Evolutionary conservation across 805 yeast genomes (phyloP), one percentile per base, ranked within the genome.

Genomic region (Nakazawaea holstii): DNA sequence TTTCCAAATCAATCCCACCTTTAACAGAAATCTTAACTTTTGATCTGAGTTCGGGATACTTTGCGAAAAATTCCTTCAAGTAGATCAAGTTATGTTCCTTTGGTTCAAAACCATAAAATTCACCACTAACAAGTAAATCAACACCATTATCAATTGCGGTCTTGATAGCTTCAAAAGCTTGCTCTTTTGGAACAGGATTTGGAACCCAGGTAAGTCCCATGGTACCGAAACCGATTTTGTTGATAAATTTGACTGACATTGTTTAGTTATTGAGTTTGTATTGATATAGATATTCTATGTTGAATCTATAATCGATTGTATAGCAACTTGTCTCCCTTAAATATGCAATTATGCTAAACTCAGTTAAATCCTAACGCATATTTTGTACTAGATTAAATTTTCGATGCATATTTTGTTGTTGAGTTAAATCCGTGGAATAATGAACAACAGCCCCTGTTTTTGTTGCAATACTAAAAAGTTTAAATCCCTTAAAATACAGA

Each of bases 121-220:
- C 94, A 50, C 94, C 94, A 27, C 80, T 81, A 58, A 87, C 87
- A 62, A 86, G 67, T 49, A 84, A 73, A 9, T 64, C 65, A 64
- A 78, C 69, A 52, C 80, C 71, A 50, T 61, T 57, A 29, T 71
- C 68, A 29, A 79, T 60, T 27, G 84, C 82, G 30, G 69, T 66
- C 48, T 77, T 72, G 60, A 89, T 68, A 2, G 77, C 66, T 9
- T 66, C 76, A 50, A 80, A 69, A 2, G 86, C 80, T 45, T 71
- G 68, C 14, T 74, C 79, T 45, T 72, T 62, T 8, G 84, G 74
- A 32, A 76, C 62, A 30, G 87, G 88, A 20, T 20, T 20, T 0
- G 56, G 76, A 36, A 74, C 72, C 87, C 87, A 80, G 1, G 96
- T 86, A 61, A 87, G 71, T 47, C 84, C 77, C 96, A 90, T 87